A percentile compares a stretch with the other conserved stretches of the same genome.
Conservation (phyloP, 2,329 filamentous ascomycete species). For the Leptographium wingfieldii region DNA sequence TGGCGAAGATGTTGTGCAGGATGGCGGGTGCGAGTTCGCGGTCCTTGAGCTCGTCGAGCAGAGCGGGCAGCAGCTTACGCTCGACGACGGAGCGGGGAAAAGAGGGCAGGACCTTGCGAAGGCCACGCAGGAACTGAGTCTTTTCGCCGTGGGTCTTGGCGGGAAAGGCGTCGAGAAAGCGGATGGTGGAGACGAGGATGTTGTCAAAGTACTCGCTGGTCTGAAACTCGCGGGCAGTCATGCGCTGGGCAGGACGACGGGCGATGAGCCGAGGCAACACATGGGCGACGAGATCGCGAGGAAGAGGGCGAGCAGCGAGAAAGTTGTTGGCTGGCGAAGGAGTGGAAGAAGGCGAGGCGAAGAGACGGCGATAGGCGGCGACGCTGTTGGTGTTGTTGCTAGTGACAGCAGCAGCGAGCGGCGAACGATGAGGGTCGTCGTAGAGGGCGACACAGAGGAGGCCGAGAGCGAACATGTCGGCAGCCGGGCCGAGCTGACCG, state of each 20-base stretch:
- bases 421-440: conserved; percentile 85
- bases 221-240: conserved; percentile 85
- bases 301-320: conserved; percentile 65
- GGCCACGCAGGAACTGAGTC: conserved; percentile 75
- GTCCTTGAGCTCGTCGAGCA: conserved; percentile 91
- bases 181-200: conserved; percentile 87
- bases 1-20: conserved; percentile 84
- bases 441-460: conserved; percentile 81
- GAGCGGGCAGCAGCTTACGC: conserved; percentile 79
- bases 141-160: conserved; percentile 90
- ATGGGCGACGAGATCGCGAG: conserved; percentile 60
- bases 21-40: conserved; percentile 74
- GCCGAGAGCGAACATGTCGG: conserved; percentile 90
- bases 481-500: conserved; percentile 67
- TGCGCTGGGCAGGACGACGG: conserved; percentile 70
- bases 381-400: conserved; percentile 52
- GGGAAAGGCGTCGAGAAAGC: conserved; percentile 82
- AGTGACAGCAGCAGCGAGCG: conserved; percentile 53
- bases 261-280: conserved; percentile 81
- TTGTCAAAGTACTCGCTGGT: conserved; percentile 96
- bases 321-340: conserved; percentile 77
- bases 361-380: conserved; percentile 74
- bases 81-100: conserved; percentile 91
- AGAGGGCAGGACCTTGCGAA: conserved; percentile 76
- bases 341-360: conserved; percentile 64